Base-by-base conservation (phyloP, 1,284 basidiomycete species). In the Microbotryum saponariae region DNA sequence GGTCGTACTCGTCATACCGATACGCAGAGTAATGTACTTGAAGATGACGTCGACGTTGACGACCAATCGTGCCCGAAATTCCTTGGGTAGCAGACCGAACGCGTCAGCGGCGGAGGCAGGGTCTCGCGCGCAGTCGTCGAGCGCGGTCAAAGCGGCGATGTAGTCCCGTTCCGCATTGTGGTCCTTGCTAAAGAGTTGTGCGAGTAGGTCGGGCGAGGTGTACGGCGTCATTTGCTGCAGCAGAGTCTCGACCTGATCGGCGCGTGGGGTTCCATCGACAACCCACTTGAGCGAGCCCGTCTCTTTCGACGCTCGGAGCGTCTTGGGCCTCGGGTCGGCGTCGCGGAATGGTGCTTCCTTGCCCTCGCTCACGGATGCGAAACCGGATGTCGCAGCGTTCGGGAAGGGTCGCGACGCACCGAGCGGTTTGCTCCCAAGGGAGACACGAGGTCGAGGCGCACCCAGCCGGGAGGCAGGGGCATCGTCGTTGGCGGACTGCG, bases 101-200 rank as follows among this genome's bases (percentile, higher is more conserved):
- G 77, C 78, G 54, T 86, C 83, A 50, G 87, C 83, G 16, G 83
- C 83, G 7, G 51, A 80, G 80, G 76, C 44, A 82, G 79, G 64
- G 73, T 70, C 62, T 78, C 77, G 62, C 81, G 77, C 78, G 73
- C 91, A 85, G 33, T 93, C 87, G 65, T 85, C 80, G 51, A 94
- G 79, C 56, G 80, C 80, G 1, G 81, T 79, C 56, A 98, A 77
- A 0, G 88, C 96, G 27, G 82, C 79, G 62, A 97, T 82, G 71
- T 88, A 87, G 74, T 98, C 96, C 72, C 92, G 93, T 69, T 98
- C 87, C 2, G 92, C 90, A 68, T 88, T 89, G 75, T 98, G 94
- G 73, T 97, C 94, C 68, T 89, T 90, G 73, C 92, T 96, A 79
- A 98, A 99, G 51, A 98, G 80, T 45, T 84, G 83, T 6, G 82